These are phyloP conservation scores for Phytopythium boreale DNA, from an alignment of 352 stramenopile genomes.

Conservation along the genomic window DNA sequence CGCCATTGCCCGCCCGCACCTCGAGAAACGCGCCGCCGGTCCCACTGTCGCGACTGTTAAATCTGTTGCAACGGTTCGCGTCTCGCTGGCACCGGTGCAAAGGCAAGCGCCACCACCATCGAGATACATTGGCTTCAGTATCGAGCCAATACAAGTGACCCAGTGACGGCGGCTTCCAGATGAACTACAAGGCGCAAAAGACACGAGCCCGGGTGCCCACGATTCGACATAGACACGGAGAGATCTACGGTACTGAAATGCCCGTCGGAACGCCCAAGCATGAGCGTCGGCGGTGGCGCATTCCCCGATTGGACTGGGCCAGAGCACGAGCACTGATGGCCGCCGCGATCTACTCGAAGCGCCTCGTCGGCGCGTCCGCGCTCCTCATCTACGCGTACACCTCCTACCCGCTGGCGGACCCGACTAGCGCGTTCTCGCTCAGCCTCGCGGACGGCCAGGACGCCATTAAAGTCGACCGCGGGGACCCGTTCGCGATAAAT, in stretches of 20 bases:
- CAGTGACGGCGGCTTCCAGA: too few relatives aligned
- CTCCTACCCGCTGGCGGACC: constrained; percentile 53
- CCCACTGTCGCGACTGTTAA: constrained; percentile 3
- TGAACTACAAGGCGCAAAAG: neutral
- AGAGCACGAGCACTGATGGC: constrained; percentile 20
- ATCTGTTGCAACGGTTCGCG: neutral
- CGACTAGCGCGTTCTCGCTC: constrained; percentile 58
- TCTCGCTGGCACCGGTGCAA: constrained; percentile 7
- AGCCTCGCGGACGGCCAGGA: constrained; percentile 54
- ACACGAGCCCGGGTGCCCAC: too few relatives aligned
- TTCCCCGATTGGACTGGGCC: constrained; percentile 5
- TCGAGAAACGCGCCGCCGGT: neutral
- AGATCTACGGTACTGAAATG: too few relatives aligned
- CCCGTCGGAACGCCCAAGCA: constrained; percentile 1
- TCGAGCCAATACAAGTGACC: neutral
- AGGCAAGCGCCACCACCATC: neutral
- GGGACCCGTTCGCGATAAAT: constrained; percentile 63
- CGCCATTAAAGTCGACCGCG: constrained; percentile 45
- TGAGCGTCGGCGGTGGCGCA: neutral
- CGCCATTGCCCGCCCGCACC: too few relatives aligned
- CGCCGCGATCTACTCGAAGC: constrained; percentile 25
- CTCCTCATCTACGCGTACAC: constrained; percentile 27
- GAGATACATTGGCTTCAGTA: neutral
- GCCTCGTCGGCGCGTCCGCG: constrained; percentile 24
- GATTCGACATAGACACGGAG: too few relatives aligned